Base-by-base conservation (phyloP, 192 early-diverging fungal genomes). In the Backusella sp. region DNA sequence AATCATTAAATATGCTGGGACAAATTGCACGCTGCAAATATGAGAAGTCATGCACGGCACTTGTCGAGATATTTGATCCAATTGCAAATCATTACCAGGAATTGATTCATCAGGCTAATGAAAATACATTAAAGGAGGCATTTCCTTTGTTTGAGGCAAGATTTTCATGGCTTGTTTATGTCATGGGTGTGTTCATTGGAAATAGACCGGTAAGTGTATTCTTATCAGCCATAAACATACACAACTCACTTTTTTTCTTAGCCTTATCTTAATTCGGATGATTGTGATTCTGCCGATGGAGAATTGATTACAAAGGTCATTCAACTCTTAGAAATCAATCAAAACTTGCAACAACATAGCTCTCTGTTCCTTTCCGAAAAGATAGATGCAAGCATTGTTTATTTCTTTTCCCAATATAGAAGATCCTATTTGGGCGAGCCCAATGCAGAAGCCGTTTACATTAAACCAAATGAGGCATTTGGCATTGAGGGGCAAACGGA, bases 81-180 rank as follows among this genome's bases (percentile, higher is more conserved):
- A 87, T 90, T 74, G 88, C 90, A 0, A 79, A 72, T 42, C 84
- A 90, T 79, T 93, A 91, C 82, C 81, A 90, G 80, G 79, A 76
- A 19, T 66, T 80, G 30, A 75, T 76, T 41, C 11, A 35, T 49
- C 44, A 71, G 5, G 74, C 70, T 26, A 56, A 76, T 11, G 81
- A 80, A 0, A 84, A 79, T 41, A 80, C 70, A 6, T 68, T 84
- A 78, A 88, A 83, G 17, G 82, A 88, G 21, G 84, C 79, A 2
- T 67, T 92, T 9, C 66, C 73, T 0, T 72, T 88, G 4, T 80
- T 85, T 21, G 89, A 93, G 74, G 85, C 79, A 56, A 91, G 94
- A 79, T 84, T 96, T 74, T 88, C 94, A 0, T 96, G 92, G 93
- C 80, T 95, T 35, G 88, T 95, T 11, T 95, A 96, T 56, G 88